phyloP scores from a whole-genome alignment of 2,329 filamentous ascomycete genomes.

The Penicillium sp. region DNA sequence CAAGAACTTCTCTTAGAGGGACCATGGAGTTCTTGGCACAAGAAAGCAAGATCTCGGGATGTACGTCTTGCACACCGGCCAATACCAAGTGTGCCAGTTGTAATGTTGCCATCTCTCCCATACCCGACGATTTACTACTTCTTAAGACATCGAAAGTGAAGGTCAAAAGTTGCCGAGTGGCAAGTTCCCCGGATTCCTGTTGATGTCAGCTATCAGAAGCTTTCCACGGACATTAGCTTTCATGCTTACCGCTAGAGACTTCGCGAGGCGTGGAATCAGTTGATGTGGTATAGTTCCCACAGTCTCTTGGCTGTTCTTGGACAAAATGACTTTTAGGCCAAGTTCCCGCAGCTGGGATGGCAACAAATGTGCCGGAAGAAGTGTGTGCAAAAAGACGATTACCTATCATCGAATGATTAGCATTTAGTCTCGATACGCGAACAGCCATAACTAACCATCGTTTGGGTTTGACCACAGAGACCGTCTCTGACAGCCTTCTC shows the following conservation, averaged over 20 bases:
- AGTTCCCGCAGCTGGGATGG: conserved; percentile 26
- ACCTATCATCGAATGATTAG: conserved; percentile 23
- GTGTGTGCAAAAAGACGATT: conserved; percentile 28
- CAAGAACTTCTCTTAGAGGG: conserved; percentile 16
- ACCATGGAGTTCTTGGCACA: conserved; percentile 9
- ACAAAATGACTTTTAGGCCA: conserved; percentile 25
- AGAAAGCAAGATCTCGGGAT: conserved; percentile 7
- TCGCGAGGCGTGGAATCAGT: conserved; percentile 28
- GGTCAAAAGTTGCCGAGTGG: conserved; percentile 20
- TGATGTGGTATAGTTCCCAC: conserved; percentile 22
- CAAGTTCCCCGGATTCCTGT: conserved; percentile 19
- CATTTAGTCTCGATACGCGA: neutral
- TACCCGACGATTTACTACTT: neutral
- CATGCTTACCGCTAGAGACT: conserved; percentile 40
- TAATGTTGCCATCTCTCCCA: conserved; percentile 13
- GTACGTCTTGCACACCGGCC: conserved; percentile 17
- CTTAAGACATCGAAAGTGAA: conserved; percentile 23
- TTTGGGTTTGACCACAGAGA: conserved; percentile 28
- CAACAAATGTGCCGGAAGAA: conserved; percentile 22
- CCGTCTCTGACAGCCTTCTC: conserved; percentile 35
- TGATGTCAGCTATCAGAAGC: neutral
- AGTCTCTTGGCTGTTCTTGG: conserved; percentile 18
- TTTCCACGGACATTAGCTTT: conserved; percentile 13
- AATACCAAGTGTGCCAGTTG: conserved; percentile 25
- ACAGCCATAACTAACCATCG: conserved; percentile 28